Base-by-base conservation (phyloP, 371 early-diverging fungal species). In the Encephalitozoon intestinalis region DNA sequence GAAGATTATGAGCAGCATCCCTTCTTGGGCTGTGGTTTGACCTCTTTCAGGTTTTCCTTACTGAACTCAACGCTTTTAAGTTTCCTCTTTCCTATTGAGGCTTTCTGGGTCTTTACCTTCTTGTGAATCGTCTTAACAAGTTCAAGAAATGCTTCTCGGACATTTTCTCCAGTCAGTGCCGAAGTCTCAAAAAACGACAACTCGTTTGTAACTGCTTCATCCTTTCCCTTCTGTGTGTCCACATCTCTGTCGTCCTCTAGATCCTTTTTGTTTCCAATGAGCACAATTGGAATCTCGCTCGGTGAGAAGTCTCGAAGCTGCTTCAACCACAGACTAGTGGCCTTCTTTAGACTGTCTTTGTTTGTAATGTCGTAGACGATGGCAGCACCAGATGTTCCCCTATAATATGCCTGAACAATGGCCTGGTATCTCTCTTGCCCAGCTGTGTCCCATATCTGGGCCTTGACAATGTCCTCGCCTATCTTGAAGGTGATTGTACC, bases 231-330 rank as follows among this genome's bases (percentile, higher is more conserved):
- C 26, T 94, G 94, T 2, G 93, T 93, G 0, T 93, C 90, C 9
- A 98, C 96, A 25, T 94, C 93, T 63, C 96, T 88, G 77, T 95
- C 82, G 78, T 92, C 92, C 79, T 92, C 87, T 87, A 96, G 86
- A 90, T 99, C 99, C 77, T 90, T 91, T 90, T 99, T 99, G 88
- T 99, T 99, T 74, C 97, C 99, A 31, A 99, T 93, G 65, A 99
- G 87, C 92, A 95, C 93, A 75, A 96, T 92, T 39, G 93, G 93
- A 86, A 97, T 96, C 87, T 94, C 92, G 78, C 88, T 88, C 82
- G 94, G 94, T 46, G 96, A 95, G 81, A 95, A 93, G 82, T 96
- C 93, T 75, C 94, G 91, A 43, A 97, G 89, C 84, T 97, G 96
- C 85, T 92, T 93, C 58, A 99, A 88, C 99, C 98, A 97, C 53